Evolutionary conservation across 805 yeast genomes (phyloP).

Genomic region (Saturnispora gosingensis): DNA sequence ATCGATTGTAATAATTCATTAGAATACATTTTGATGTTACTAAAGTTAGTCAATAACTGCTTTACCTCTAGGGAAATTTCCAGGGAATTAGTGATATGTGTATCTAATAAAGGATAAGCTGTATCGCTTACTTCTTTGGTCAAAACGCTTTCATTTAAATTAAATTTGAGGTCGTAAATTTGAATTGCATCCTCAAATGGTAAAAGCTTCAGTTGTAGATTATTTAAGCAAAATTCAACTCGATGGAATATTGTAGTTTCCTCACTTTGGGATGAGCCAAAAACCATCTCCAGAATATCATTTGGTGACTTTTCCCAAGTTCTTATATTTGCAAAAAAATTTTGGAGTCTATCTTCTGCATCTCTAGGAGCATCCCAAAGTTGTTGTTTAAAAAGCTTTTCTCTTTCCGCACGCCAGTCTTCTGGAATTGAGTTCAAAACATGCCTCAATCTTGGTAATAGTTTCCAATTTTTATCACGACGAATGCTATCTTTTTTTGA

Average conservation of each 20-base stretch:
- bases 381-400: constrained; percentile 23
- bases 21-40: constrained; percentile 3
- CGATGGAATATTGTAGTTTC: constrained; percentile 2
- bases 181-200: constrained; percentile 18
- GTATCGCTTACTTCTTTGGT: constrained; percentile 11
- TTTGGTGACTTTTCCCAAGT: constrained; percentile 76
- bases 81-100: constrained; percentile 14
- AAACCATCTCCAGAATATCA: constrained; percentile 44
- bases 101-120: constrained; percentile 12
- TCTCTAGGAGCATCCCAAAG: constrained; percentile 38
- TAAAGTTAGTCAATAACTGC: constrained; percentile 13
- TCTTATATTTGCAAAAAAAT: constrained; percentile 71
- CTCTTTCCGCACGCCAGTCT: constrained; percentile 35
- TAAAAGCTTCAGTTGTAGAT: constrained; percentile 14
- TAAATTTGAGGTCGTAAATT: constrained; percentile 12
- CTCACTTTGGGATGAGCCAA: constrained; percentile 25
- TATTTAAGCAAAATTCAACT: constrained; percentile 9
- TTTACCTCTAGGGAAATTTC: constrained; percentile 17
- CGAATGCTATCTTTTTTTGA: constrained; percentile 28
- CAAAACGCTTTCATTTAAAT: constrained; percentile 9
- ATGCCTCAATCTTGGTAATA: constrained; percentile 71
- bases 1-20: background rate
- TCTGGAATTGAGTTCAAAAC: constrained; percentile 50
- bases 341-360: constrained; percentile 47
- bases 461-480: constrained; percentile 79